Base-by-base conservation (phyloP, 2,329 filamentous ascomycete species). In the Anthostomella pinea region DNA sequence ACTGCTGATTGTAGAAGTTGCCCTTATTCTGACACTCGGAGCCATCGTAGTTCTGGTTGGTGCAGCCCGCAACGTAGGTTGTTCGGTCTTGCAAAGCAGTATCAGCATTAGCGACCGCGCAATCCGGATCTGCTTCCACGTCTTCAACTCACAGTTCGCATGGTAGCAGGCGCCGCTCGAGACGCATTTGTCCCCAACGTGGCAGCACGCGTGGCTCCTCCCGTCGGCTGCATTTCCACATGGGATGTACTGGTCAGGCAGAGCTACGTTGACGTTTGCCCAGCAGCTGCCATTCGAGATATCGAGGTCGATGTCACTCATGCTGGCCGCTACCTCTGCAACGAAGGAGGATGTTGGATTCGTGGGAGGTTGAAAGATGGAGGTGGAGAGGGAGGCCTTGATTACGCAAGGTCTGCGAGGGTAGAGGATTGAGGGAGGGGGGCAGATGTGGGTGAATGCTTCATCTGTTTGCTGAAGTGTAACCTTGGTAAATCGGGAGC, bases 201-300 rank as follows among this genome's bases (percentile, higher is more conserved):
- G 43, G 33, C 50, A 53, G 20, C 50, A 53, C 9, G 43, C 41
- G n/a, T 43, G 51, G 14, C 42, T 38, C 10, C 39, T 30, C 2
- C 47, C 46, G 15, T 37, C 27, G 19, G 35, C 47, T 1, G 25
- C 43, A 16, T 52, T 52, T 6, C 50, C 50, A 26, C 51, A 53
- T 4, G 51, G 47, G 11, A 54, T 54, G 26, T 48, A 52, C 3
- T 37, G 39, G 1, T 41, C 29, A 10, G 30, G 25, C 8, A 44
- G 21, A n/a, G 37, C 29, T 23, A 39, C 35, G 25, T 44, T 45
- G 28, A 39, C 37, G 10, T 38, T 44, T 18, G 30, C 29, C 35
- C 45, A 53, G 33, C 50, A 54, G 6, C 38, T 39, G 17, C 51
- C 51, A 13, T 52, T 48, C 10, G 49, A 51, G 5, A 45, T 32